Conservation (phyloP, 306 rosid species). For the Heteromeles arbutifolia region DNA sequence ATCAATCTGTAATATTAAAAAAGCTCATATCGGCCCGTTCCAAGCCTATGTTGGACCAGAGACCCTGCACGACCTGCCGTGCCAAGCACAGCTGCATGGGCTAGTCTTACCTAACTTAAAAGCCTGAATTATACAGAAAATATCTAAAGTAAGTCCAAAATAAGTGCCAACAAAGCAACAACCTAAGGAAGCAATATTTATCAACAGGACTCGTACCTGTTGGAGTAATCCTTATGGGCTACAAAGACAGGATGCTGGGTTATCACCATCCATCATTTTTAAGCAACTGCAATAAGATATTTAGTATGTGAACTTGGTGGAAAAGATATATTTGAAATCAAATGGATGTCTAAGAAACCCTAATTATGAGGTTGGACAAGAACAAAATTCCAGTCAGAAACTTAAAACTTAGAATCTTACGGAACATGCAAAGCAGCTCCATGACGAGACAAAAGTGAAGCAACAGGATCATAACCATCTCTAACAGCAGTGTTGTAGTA, state of each 20-base stretch:
- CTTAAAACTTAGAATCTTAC: constrained; percentile 16
- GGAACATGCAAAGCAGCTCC: constrained; percentile 31
- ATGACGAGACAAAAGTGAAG: constrained; percentile 29
- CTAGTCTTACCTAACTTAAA: too few species aligned
- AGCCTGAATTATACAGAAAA: too few species aligned
- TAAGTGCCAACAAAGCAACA: too few species aligned
- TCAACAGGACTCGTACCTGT: constrained; percentile 16
- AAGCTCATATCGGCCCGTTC: background rate
- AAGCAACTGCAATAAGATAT: constrained; percentile 33
- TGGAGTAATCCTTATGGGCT: constrained; percentile 34
- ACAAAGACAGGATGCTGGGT: constrained; percentile 13
- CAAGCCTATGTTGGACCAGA: background rate
- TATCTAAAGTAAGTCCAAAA: too few species aligned
- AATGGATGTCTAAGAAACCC: too few species aligned
- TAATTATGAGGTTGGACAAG: background rate
- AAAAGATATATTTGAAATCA: too few species aligned
- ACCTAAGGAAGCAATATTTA: background rate
- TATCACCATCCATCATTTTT: constrained; percentile 29
- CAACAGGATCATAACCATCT: constrained; percentile 33
- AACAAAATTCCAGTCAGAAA: background rate
- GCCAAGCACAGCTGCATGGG: background rate
- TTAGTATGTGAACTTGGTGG: too few species aligned
- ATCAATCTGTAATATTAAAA: background rate
- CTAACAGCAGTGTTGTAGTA: constrained; percentile 24
- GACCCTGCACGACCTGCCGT: background rate